A percentile compares a stretch with the other conserved stretches of the same genome.
These are phyloP conservation scores for Symbiodinium pilosum DNA, from an alignment of 73 alveolate genomes.

Conservation along the genomic window DNA sequence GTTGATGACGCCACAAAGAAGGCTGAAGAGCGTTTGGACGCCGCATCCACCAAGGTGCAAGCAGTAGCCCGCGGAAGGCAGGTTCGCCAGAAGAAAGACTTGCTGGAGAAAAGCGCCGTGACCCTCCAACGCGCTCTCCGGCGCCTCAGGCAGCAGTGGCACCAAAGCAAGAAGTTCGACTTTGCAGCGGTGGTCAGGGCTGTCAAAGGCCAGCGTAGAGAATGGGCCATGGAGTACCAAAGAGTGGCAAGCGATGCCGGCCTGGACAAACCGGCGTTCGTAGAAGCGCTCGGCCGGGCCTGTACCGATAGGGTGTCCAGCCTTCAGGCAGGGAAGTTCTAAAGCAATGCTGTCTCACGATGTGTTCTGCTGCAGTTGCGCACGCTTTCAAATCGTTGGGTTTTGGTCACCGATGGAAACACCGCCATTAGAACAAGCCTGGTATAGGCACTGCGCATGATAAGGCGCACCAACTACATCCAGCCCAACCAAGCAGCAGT, in stretches of 20 bases:
- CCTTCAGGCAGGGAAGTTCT: not conserved
- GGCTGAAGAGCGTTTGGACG: conserved; percentile 33
- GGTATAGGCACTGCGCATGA: too few relatives aligned
- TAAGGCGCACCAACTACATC: too few relatives aligned
- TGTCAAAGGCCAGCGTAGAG: conserved; percentile 47
- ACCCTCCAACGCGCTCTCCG: conserved; percentile 52
- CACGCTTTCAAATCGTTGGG: too few relatives aligned
- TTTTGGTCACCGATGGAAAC: too few relatives aligned
- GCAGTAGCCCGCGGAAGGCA: conserved; percentile 43
- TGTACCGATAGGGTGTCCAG: not conserved
- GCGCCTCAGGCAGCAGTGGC: conserved; percentile 69
- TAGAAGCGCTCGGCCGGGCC: not conserved
- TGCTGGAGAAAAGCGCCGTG: conserved; percentile 12
- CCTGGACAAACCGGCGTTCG: not conserved
- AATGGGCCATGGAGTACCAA: not conserved
- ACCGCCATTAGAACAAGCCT: too few relatives aligned
- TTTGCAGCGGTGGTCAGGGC: conserved; percentile 72
- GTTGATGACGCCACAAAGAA: conserved; percentile 51
- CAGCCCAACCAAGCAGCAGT: too few relatives aligned
- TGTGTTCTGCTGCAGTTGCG: too few relatives aligned
- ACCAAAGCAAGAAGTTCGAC: conserved; percentile 39
- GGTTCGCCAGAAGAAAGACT: conserved; percentile 32
- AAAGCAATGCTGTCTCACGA: too few relatives aligned
- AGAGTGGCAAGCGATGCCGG: not conserved
- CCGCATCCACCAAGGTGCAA: conserved; percentile 47